Evolutionary conservation across 306 rosid species (phyloP).

Genomic region (Fragaria nilgerrensis): DNA sequence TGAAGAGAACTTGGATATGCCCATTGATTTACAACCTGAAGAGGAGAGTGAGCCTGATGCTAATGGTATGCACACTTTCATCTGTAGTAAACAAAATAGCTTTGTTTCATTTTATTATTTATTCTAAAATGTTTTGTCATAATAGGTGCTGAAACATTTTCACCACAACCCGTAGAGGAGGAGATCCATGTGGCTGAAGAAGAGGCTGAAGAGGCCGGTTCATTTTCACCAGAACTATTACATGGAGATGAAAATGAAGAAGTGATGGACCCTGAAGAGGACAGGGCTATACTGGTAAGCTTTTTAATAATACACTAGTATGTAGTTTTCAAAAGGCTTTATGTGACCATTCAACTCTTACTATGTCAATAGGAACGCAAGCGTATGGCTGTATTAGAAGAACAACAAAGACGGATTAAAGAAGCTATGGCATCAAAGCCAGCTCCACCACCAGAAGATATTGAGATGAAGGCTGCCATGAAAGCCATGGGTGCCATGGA

Average conservation of each 20-base stretch:
- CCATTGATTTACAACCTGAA: conserved; percentile 33
- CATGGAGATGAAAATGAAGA: conserved; percentile 85
- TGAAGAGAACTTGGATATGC: conserved; percentile 48
- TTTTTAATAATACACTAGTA: not conserved
- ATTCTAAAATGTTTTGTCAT: conserved; percentile 4
- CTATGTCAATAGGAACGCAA: conserved; percentile 44
- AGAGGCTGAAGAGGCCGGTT: conserved; percentile 65
- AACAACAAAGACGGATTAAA: conserved; percentile 72
- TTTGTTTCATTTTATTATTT: too few species aligned
- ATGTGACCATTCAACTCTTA: conserved; percentile 11
- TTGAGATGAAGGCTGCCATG: conserved; percentile 86
- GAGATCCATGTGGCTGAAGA: conserved; percentile 38
- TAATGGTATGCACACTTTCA: conserved; percentile 34
- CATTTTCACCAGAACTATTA: conserved; percentile 80
- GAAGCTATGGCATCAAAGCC: conserved; percentile 82
- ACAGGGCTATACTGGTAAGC: conserved; percentile 67
- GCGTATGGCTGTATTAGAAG: conserved; percentile 69
- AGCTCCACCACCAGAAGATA: conserved; percentile 78
- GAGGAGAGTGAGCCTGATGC: conserved; percentile 44
- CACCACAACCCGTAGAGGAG: conserved; percentile 59
- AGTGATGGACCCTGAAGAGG: conserved; percentile 92
- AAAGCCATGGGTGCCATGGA: conserved; percentile 95
- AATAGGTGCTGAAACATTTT: conserved; percentile 53
- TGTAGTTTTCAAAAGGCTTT: conserved; percentile 1
- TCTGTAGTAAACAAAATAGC: not conserved